These are phyloP conservation scores for Lyophyllum decastes DNA, from an alignment of 768 basidiomycete species.

Conservation along the genomic window DNA sequence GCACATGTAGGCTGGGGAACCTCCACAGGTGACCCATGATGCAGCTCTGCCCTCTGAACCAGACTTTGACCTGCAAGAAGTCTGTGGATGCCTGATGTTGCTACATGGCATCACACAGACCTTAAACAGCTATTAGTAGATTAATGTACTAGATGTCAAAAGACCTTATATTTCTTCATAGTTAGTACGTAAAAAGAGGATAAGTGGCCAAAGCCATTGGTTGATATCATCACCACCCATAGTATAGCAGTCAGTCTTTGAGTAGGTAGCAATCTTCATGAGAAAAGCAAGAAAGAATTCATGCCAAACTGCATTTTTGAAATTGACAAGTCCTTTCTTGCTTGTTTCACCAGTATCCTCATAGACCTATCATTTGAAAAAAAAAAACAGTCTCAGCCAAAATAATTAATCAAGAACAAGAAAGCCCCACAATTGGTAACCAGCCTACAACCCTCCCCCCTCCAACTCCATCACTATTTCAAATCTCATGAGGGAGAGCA, in stretches of 20 bases:
- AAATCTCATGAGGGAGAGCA: background rate
- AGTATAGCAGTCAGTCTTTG: constrained; percentile 21
- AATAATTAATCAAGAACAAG: background rate
- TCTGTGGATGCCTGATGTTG: too few relatives aligned
- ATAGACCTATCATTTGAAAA: constrained; percentile 24
- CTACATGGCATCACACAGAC: too few relatives aligned
- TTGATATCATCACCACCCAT: constrained; percentile 27
- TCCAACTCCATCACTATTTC: constrained; percentile 33
- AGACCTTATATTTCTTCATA: constrained; percentile 47
- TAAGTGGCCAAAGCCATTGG: constrained; percentile 32
- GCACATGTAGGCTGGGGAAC: too few relatives aligned
- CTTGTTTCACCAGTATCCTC: constrained; percentile 30
- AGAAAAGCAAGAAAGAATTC: constrained; percentile 29
- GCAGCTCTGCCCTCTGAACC: too few relatives aligned
- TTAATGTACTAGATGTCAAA: background rate
- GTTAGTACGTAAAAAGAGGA: constrained; percentile 40
- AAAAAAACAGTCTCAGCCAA: background rate
- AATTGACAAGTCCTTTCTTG: constrained; percentile 30
- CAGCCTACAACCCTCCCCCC: constrained; percentile 38
- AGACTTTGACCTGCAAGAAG: too few relatives aligned
- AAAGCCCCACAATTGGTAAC: constrained; percentile 35
- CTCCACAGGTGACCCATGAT: too few relatives aligned
- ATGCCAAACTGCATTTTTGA: constrained; percentile 42
- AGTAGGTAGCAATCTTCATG: constrained; percentile 19
- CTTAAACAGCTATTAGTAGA: background rate